These are phyloP conservation scores for Mrakia gelida DNA, from an alignment of 768 basidiomycete genomes.

Conservation along the genomic window DNA sequence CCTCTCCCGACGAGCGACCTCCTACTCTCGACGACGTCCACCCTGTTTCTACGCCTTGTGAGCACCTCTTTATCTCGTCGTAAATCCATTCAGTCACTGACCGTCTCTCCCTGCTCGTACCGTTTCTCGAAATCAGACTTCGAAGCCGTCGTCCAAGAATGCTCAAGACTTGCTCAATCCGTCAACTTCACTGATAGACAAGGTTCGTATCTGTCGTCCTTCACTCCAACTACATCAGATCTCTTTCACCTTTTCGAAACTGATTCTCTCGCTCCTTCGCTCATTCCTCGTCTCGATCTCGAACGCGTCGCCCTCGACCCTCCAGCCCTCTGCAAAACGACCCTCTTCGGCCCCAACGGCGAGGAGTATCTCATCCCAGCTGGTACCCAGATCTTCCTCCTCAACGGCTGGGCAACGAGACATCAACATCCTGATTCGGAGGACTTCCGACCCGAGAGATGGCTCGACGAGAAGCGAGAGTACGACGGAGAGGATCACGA, in stretches of 20 bases:
- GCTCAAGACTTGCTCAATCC: not conserved
- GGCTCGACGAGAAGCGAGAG: constrained; percentile 17
- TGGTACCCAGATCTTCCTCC: constrained; percentile 10
- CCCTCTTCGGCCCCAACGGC: not conserved
- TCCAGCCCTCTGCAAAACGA: constrained; percentile 2
- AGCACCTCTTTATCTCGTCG: no score
- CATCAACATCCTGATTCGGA: not conserved
- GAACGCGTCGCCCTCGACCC: no score
- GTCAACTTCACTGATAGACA: not conserved
- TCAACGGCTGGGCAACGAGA: not conserved
- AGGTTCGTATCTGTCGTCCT: no score
- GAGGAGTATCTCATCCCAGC: not conserved
- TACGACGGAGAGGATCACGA: constrained; percentile 6
- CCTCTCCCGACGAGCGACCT: constrained; percentile 11
- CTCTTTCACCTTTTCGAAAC: no score
- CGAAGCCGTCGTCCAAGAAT: constrained; percentile 21
- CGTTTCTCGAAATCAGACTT: not conserved
- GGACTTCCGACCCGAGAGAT: constrained; percentile 11
- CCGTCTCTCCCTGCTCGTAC: not conserved
- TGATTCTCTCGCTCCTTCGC: no score
- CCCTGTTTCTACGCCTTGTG: not conserved
- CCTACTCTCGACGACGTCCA: not conserved
- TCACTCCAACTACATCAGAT: no score
- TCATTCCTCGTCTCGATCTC: no score
- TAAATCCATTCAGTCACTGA: no score